These are phyloP conservation scores for Trichocladium antarcticum DNA, from an alignment of 495 filamentous ascomycete species.

Conservation along the genomic window DNA sequence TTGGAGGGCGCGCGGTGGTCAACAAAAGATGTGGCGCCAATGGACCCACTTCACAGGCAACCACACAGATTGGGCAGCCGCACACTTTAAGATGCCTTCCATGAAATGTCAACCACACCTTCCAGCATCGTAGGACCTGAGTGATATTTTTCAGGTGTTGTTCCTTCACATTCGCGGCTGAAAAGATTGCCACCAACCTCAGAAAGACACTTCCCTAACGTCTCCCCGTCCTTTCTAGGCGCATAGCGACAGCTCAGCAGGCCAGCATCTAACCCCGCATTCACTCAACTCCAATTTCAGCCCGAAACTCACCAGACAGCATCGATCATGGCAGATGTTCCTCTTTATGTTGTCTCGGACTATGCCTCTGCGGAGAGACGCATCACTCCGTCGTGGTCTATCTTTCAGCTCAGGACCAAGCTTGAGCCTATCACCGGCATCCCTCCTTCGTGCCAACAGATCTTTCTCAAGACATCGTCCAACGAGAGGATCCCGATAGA, in stretches of 20 bases:
- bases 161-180: too few relatives aligned
- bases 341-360: conserved; percentile 71
- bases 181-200: too few relatives aligned
- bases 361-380: conserved; percentile 71
- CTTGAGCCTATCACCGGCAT: conserved; percentile 91
- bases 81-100: background rate
- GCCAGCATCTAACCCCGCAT: background rate
- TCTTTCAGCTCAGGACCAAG: conserved; percentile 74
- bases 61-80: background rate
- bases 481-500: conserved; percentile 46
- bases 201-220: too few relatives aligned
- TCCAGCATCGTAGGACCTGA: too few relatives aligned
- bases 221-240: too few relatives aligned
- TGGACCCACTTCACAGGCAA: too few relatives aligned
- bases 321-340: conserved; percentile 59
- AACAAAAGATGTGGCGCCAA: too few relatives aligned
- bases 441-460: conserved; percentile 64
- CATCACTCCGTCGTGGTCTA: conserved; percentile 85
- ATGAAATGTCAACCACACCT: background rate
- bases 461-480: conserved; percentile 51
- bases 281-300: background rate
- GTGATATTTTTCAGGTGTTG: too few relatives aligned
- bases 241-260: too few relatives aligned
- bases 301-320: background rate
- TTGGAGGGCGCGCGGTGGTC: too few relatives aligned